Base-by-base conservation (phyloP, 83 land plant species). In the Picea engelmannii region DNA sequence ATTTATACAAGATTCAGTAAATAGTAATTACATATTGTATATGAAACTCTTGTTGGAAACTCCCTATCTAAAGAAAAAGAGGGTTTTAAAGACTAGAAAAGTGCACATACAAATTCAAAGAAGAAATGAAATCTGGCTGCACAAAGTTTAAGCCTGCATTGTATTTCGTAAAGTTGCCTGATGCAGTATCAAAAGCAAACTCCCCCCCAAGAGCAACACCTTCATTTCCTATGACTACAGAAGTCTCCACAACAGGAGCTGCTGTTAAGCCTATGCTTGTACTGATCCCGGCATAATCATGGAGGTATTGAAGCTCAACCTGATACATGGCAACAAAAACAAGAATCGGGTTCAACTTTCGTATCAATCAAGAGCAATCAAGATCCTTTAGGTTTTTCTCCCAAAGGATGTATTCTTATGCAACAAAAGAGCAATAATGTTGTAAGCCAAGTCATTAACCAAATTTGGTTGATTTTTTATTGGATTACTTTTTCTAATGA, bases 261-360 rank as follows among this genome's bases (percentile, higher is more conserved):
- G 98, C 91, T 62, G 96, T 94, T 80, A 95, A 77, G 1, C 98
- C 98, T 88, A 95, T 81, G 58, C 88, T 88, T 23, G 93, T 68
- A 27, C 66, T 90, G 47, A 95, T 83, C 20, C 97, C 98, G 11
- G 90, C 91, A 84, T 90, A 87, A 17, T 94, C 96, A 78, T 95
- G 96, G 69, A 86, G 80, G 80, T 95, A 95, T 73, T 94, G 93
- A 31, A 95, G 83, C 83, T 95, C 98, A 76, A 84, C 85, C 98
- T 95, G 94, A n/a, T 12, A 77, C 13, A 52, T 55, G 3, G 58
- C 58, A 55, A 55, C 58, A 55, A 4, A 55, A 55, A 55, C 58
- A 55, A 52, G 58, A 55, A 55, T 55, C 4, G 3, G 16, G 17
- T 4, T 55, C 60, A 55, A 55, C 60, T 55, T 55, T 55, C 16